phyloP scores from a whole-genome alignment of 1,139 yeast species.

The Protomyces lactucae-debilis region DNA sequence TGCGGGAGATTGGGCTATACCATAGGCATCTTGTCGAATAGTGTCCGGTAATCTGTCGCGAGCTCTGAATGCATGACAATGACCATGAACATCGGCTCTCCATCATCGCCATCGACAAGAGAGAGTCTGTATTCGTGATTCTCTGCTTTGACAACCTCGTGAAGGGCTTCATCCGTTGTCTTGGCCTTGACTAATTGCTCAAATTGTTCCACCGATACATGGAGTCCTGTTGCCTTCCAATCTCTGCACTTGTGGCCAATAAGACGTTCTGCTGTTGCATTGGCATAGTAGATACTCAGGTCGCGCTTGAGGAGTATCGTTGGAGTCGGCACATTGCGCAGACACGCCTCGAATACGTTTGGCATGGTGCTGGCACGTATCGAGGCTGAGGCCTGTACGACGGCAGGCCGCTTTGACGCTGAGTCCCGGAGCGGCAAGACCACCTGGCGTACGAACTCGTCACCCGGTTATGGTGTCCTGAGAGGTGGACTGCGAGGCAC shows the following conservation, averaged over 20 bases:
- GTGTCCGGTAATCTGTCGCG: constrained; percentile 6
- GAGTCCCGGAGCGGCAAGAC: too few species aligned
- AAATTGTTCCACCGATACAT: not conserved
- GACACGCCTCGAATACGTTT: not conserved
- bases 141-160: not conserved
- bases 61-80: constrained; percentile 7
- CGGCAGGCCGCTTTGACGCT: too few species aligned
- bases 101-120: not conserved
- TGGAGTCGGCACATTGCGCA: not conserved
- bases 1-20: not conserved
- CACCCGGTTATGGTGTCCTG: too few species aligned
- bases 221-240: not conserved
- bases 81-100: not conserved
- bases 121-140: not conserved
- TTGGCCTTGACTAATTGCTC: not conserved
- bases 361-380: not conserved
- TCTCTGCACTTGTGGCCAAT: not conserved
- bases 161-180: not conserved
- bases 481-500: too few species aligned
- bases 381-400: too few species aligned
- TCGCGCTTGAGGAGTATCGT: not conserved
- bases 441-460: too few species aligned
- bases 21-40: constrained; percentile 11
- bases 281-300: not conserved
- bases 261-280: not conserved